A percentile compares a stretch with the other conserved stretches of the same genome.
Evolutionary conservation across 352 stramenopile species (phyloP).

Genomic region (Globisporangium spiculum): DNA sequence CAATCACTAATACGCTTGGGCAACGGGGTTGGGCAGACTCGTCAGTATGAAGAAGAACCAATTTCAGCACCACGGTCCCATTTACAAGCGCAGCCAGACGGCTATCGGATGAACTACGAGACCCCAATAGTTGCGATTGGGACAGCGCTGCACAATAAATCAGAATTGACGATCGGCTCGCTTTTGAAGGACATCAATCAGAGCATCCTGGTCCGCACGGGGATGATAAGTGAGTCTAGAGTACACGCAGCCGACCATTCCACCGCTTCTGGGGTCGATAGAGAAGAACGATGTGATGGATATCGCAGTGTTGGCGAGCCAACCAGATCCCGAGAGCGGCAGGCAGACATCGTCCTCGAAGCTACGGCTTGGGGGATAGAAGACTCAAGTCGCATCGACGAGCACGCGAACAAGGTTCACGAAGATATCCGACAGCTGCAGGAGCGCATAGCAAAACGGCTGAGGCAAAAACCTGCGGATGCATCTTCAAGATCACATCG

Average conservation of each 20-base stretch:
- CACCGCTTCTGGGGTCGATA: neutral
- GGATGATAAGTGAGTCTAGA: neutral
- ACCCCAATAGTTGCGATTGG: neutral
- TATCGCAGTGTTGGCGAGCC: neutral
- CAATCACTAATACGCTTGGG: neutral
- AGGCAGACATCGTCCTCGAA: too few species aligned
- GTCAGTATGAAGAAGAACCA: neutral
- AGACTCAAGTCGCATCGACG: slow-evolving; percentile 35
- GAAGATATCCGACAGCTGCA: slow-evolving; percentile 72
- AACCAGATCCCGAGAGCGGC: too few species aligned
- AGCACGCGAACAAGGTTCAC: slow-evolving; percentile 62
- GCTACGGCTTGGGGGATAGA: slow-evolving; percentile 17
- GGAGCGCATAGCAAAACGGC: slow-evolving; percentile 53
- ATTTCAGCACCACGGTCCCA: neutral
- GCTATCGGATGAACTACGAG: neutral
- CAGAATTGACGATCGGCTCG: slow-evolving; percentile 6
- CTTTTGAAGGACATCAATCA: slow-evolving; percentile 13
- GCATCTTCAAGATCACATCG: neutral
- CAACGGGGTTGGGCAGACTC: neutral
- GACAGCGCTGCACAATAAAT: neutral
- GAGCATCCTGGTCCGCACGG: slow-evolving; percentile 11
- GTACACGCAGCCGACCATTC: neutral
- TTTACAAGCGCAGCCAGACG: neutral
- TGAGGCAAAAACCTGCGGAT: slow-evolving; percentile 37
- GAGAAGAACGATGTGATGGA: neutral